Conservation (phyloP, 148 eudicot species). For the Cornus kousa region DNA sequence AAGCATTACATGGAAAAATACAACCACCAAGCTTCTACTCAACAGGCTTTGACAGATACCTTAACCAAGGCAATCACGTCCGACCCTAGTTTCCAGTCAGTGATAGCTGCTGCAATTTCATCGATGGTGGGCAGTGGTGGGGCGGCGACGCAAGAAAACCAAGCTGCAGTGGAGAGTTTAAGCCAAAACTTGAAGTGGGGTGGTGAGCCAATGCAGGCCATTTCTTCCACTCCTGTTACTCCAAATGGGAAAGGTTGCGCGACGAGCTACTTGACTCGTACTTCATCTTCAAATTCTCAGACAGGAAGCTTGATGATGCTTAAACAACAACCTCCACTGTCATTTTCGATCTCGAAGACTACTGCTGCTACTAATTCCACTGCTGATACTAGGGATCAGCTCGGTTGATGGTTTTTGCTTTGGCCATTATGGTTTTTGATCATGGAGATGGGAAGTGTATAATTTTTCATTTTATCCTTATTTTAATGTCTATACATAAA, state of each 20-base stretch:
- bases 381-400: conserved; percentile 13
- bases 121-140: conserved; percentile 49
- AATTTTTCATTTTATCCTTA: neutral
- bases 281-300: conserved; percentile 25
- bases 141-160: conserved; percentile 14
- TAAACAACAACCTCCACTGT: conserved; percentile 34
- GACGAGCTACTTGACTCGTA: conserved; percentile 20
- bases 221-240: neutral
- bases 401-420: conserved; percentile 3
- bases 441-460: neutral
- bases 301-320: conserved; percentile 25
- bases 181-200: conserved; percentile 18
- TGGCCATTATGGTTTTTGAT: neutral
- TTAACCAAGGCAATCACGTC: conserved; percentile 65
- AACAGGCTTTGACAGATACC: conserved; percentile 62
- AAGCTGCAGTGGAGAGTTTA: conserved; percentile 8
- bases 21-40: conserved; percentile 32
- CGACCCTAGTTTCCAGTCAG: conserved; percentile 71
- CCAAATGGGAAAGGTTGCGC: conserved; percentile 14
- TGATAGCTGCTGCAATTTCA: conserved; percentile 67
- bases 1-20: conserved; percentile 24
- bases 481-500: neutral
- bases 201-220: conserved; percentile 10
- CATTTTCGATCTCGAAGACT: conserved; percentile 34
- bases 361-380: conserved; percentile 25